Conservation (phyloP, 108 stramenopile genomes). For the Cyclotella kingstonii region DNA sequence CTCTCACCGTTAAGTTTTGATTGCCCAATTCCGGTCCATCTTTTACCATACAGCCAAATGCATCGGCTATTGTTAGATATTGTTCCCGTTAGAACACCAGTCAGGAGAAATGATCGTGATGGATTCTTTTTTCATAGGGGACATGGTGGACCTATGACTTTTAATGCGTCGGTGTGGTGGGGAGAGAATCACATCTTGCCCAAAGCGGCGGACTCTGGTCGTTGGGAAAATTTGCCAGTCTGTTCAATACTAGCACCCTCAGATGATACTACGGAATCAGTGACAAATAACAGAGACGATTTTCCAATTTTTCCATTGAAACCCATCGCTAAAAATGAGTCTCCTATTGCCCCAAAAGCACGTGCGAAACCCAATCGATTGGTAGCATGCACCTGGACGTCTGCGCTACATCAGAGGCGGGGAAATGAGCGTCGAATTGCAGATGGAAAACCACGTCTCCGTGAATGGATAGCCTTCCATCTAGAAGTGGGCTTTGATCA, state of each 20-base stretch:
- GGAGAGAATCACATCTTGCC: conserved; percentile 47
- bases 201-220: conserved; percentile 27
- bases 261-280: background rate
- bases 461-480: conserved; percentile 47
- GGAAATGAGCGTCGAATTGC: conserved; percentile 52
- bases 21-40: conserved; percentile 72
- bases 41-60: conserved; percentile 10
- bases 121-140: conserved; percentile 48
- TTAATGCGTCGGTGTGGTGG: conserved; percentile 60
- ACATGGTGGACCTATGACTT: conserved; percentile 49
- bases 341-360: too few relatives aligned
- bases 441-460: conserved; percentile 41
- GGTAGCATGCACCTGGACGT: conserved; percentile 74
- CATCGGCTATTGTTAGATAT: conserved; percentile 52
- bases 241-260: conserved; percentile 16
- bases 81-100: conserved; percentile 65
- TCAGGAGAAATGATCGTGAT: conserved; percentile 45
- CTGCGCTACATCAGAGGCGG: conserved; percentile 56
- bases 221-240: conserved; percentile 54
- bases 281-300: background rate
- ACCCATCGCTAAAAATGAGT: background rate
- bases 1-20: conserved; percentile 72
- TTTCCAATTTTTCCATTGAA: conserved; percentile 2
- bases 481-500: conserved; percentile 44
- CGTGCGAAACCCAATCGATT: conserved; percentile 48